These are phyloP conservation scores for Mollisia scopiformis DNA, from an alignment of 2,329 filamentous ascomycete species.

Conservation along the genomic window DNA sequence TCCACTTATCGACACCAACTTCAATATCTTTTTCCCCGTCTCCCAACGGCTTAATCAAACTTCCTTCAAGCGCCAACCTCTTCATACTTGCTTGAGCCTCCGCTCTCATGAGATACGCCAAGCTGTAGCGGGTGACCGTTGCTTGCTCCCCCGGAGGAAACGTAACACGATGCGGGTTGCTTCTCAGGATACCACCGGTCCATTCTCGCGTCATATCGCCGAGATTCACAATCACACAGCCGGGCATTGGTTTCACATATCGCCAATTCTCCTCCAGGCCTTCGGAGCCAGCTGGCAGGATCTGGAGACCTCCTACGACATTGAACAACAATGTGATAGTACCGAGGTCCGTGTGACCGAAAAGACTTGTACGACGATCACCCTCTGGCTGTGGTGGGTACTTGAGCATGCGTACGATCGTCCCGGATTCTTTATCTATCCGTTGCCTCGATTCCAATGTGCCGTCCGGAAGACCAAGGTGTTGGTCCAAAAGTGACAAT, in stretches of 20 bases:
- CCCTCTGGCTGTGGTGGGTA: conserved; percentile 48
- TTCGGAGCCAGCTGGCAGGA: conserved; percentile 44
- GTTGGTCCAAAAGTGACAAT: background rate
- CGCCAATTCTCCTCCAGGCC: conserved; percentile 45
- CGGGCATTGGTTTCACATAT: conserved; percentile 54
- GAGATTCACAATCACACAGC: conserved; percentile 48
- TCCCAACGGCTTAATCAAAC: conserved; percentile 34
- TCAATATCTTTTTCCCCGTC: conserved; percentile 24
- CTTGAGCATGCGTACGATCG: conserved; percentile 57
- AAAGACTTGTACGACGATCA: conserved; percentile 46
- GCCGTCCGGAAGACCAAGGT: conserved; percentile 1
- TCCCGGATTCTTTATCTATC: conserved; percentile 45
- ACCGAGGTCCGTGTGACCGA: conserved; percentile 60
- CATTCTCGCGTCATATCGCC: conserved; percentile 49
- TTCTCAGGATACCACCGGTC: conserved; percentile 43
- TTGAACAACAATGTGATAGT: conserved; percentile 60
- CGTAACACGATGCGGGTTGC: conserved; percentile 52
- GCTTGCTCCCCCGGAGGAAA: conserved; percentile 50
- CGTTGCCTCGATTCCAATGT: conserved; percentile 50
- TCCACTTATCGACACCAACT: conserved; percentile 45
- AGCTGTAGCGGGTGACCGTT: conserved; percentile 46
- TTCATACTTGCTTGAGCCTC: conserved; percentile 49
- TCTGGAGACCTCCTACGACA: conserved; percentile 56
- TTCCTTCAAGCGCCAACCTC: conserved; percentile 38
- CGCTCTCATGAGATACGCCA: conserved; percentile 57